A percentile compares a stretch with the other conserved stretches of the same genome.
phyloP scores from a whole-genome alignment of 148 eudicot genomes.

The Chenopodium berlandieri region DNA sequence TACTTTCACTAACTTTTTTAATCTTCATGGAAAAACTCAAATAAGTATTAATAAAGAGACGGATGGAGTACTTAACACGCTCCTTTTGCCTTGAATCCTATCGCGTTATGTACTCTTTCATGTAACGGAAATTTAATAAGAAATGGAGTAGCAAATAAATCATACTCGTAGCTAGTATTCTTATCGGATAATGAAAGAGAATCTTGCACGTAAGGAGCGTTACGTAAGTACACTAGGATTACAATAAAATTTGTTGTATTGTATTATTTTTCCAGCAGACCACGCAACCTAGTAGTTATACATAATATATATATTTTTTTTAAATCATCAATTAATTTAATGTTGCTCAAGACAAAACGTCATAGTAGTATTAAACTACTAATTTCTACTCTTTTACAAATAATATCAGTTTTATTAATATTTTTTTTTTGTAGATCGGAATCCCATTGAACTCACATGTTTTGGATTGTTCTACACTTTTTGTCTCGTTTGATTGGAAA shows the following conservation, averaged over 20 bases:
- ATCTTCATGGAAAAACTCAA: too few species aligned
- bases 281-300: not conserved
- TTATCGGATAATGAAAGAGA: not conserved
- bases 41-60: too few species aligned
- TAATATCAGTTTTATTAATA: not conserved
- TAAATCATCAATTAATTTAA: not conserved
- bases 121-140: too few species aligned
- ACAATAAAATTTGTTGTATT: not conserved
- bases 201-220: not conserved
- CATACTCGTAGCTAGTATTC: too few species aligned
- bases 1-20: too few species aligned
- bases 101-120: too few species aligned
- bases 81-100: too few species aligned
- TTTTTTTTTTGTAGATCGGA: not conserved
- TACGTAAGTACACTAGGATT: not conserved
- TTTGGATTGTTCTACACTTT: conserved; percentile 8
- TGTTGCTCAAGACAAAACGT: not conserved
- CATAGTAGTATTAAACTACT: not conserved
- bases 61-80: too few species aligned
- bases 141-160: too few species aligned
- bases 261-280: not conserved
- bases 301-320: too few species aligned
- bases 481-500: conserved; percentile 33
- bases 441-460: not conserved
- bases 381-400: not conserved